Evolutionary conservation across 1,284 basidiomycete genomes (phyloP), one percentile per base, ranked within the genome.

Genomic region (Leucocoprinus gongylophorus): DNA sequence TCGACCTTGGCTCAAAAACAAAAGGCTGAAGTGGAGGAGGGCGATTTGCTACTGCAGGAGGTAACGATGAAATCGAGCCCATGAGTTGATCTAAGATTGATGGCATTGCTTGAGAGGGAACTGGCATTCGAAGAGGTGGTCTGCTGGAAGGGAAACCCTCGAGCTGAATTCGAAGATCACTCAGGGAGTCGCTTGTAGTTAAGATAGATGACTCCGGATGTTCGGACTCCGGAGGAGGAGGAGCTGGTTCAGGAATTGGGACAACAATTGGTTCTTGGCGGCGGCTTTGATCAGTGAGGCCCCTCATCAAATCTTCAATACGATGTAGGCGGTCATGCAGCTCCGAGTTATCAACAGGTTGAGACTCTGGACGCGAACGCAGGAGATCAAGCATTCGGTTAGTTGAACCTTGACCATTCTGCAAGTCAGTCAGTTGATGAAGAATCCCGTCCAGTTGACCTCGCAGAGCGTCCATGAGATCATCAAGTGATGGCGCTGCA

Each of bases 31-130:
- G 60, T 1, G 70, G 64, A 0, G 83, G 83, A 9, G 82, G 80
- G 0, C 66, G 74, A 10, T 77, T 69, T 6, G 67, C 67, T 17
- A 54, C 46, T 12, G 67, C 64, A 13, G 69, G 67, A 12, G 71
- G 65, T 0, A 28, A 67, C 65, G 77, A 64, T 28, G 73, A 70
- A 32, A 85, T 58, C 17, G 85, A 71, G n/a, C 82, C 79, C 48
- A 80, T 75, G 7, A 87, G 62, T 51, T 79, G 74, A 50, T 83
- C 75, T 10, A 77, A 75, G 35, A 85, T 68, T 0, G 80, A 76
- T 3, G 71, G 74, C 9, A 74, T 77, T 12, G 72, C 53, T 17
- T 65, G 71, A 13, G 76, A 71, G 23, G 68, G 65, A 26, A 60
- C 54, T 5, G 63, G 67, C 62, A 63, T 63, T 40, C 62, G 60